phyloP scores from a whole-genome alignment of 176 grass and related monocot genomes.

The Pontederia paniculata region DNA sequence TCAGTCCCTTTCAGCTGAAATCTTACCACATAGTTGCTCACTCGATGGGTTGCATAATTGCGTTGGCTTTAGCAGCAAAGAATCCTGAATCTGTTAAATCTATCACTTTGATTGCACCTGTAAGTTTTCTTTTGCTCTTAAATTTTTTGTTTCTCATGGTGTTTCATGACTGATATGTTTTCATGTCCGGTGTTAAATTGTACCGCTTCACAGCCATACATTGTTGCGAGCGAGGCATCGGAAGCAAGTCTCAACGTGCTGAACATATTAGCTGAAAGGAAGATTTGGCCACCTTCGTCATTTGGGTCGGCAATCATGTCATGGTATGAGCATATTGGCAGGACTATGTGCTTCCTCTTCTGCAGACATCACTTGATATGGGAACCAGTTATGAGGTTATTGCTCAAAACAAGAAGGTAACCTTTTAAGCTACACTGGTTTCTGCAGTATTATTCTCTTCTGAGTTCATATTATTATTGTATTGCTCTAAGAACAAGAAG shows the following conservation, averaged over 20 bases:
- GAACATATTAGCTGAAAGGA: constrained; percentile 47
- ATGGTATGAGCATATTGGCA: constrained; percentile 89
- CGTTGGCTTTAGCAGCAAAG: constrained; percentile 44
- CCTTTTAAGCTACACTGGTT: background rate
- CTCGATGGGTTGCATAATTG: constrained; percentile 87
- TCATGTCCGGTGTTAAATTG: constrained; percentile 58
- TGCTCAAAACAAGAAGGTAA: constrained; percentile 35
- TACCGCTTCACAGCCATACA: constrained; percentile 47
- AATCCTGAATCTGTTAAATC: constrained; percentile 36
- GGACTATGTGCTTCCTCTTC: constrained; percentile 56
- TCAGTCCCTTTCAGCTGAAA: background rate
- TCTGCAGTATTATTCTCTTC: background rate
- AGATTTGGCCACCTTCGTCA: constrained; percentile 62
- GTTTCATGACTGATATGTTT: too few species aligned
- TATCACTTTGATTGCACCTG: constrained; percentile 57
- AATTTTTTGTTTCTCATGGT: background rate
- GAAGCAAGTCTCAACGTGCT: constrained; percentile 45
- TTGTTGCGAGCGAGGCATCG: constrained; percentile 24
- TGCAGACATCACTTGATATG: constrained; percentile 68
- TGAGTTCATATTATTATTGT: too few species aligned
- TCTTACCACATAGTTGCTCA: constrained; percentile 70
- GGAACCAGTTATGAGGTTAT: constrained; percentile 38
- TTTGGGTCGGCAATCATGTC: constrained; percentile 77
- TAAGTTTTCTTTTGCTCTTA: constrained; percentile 13
- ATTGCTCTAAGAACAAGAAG: too few species aligned